Evolutionary conservation across 495 filamentous ascomycete genomes (phyloP).

Genomic region (Aspergillus olivimuriae): DNA sequence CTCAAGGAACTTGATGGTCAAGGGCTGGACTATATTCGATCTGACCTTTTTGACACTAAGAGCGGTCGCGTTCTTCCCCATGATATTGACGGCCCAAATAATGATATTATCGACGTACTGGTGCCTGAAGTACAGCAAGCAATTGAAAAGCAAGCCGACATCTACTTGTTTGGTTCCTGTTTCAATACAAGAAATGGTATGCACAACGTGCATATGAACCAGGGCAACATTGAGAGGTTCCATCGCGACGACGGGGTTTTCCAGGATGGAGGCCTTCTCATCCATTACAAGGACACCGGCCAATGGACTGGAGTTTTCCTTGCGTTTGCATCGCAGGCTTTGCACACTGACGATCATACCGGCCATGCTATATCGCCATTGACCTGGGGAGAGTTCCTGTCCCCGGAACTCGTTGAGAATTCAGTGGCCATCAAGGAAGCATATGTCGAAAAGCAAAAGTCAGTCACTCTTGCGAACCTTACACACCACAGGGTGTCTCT

Average conservation of each 20-base stretch:
- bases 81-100: constrained; percentile 15
- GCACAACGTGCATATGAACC: constrained; percentile 37
- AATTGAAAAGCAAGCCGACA: constrained; percentile 17
- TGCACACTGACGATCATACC: constrained; percentile 18
- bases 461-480: too few relatives aligned
- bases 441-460: too few relatives aligned
- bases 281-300: constrained; percentile 18
- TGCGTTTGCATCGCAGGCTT: constrained; percentile 27
- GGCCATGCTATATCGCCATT: constrained; percentile 14
- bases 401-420: too few relatives aligned
- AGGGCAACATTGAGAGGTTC: constrained; percentile 22
- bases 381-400: too few relatives aligned
- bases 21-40: constrained; percentile 27
- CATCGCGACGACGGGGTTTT: constrained; percentile 24
- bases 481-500: too few relatives aligned
- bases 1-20: constrained; percentile 2
- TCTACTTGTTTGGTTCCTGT: constrained; percentile 24
- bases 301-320: constrained; percentile 31
- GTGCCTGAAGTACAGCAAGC: constrained; percentile 21
- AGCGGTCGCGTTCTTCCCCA: constrained; percentile 21
- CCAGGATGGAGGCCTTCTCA: constrained; percentile 30
- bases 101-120: constrained; percentile 28
- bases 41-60: constrained; percentile 16
- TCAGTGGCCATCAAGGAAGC: too few relatives aligned
- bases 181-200: constrained; percentile 17